A percentile compares a stretch with the other conserved stretches of the same genome.
phyloP scores from a whole-genome alignment of 768 basidiomycete genomes.

The Mycena chlorophos region DNA sequence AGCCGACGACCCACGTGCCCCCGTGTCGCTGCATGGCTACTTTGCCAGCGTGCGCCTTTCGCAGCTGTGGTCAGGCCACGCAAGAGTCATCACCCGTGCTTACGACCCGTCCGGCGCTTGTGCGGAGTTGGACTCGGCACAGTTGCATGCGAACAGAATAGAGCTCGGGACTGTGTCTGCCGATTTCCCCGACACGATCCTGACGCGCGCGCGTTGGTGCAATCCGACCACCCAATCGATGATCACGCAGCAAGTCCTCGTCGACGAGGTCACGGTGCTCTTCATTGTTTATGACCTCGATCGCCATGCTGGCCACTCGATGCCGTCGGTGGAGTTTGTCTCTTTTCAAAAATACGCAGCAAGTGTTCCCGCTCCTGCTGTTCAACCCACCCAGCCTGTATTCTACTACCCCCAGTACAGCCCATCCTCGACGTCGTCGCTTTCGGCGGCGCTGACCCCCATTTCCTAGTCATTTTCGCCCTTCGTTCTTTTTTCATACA shows the following conservation, averaged over 20 bases:
- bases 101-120: constrained; percentile 49
- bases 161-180: constrained; percentile 54
- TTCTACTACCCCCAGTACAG: constrained; percentile 3
- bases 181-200: constrained; percentile 63
- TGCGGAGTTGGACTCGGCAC: constrained; percentile 49
- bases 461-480: constrained; percentile 28
- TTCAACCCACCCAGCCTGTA: background rate
- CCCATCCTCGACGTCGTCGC: constrained; percentile 29
- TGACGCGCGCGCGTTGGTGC: constrained; percentile 70
- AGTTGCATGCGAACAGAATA: constrained; percentile 49
- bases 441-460: constrained; percentile 46
- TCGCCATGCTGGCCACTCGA: constrained; percentile 47
- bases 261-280: constrained; percentile 63
- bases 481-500: background rate
- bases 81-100: constrained; percentile 64
- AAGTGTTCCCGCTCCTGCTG: background rate
- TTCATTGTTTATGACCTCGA: constrained; percentile 70
- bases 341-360: constrained; percentile 43
- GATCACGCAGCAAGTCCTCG: constrained; percentile 69
- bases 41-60: constrained; percentile 56
- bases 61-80: constrained; percentile 51
- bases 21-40: constrained; percentile 65
- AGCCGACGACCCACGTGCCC: constrained; percentile 51
- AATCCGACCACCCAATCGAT: constrained; percentile 55
- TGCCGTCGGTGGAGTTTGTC: constrained; percentile 63